These are phyloP conservation scores for Cyclotella baltica DNA, from an alignment of 108 stramenopile genomes.

Conservation along the genomic window DNA sequence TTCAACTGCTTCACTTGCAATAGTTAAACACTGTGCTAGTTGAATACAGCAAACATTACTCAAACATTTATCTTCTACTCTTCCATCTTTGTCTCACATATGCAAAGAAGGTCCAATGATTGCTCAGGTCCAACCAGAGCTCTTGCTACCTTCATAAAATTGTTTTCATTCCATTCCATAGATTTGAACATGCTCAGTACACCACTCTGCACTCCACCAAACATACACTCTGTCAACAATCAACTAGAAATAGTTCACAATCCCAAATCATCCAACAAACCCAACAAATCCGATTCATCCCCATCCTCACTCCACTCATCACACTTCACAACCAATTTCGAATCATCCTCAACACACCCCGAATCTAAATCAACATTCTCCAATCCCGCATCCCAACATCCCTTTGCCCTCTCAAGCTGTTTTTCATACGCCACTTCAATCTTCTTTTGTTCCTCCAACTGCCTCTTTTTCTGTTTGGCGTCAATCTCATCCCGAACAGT, in stretches of 20 bases:
- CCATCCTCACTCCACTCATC: slow-evolving; percentile 25
- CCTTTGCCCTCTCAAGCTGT: background rate
- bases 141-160: background rate
- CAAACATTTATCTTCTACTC: slow-evolving; percentile 34
- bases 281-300: slow-evolving; percentile 25
- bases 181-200: background rate
- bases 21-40: no score
- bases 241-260: background rate
- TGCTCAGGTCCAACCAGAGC: slow-evolving; percentile 2
- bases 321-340: slow-evolving; percentile 10
- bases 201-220: no score
- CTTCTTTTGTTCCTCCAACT: slow-evolving; percentile 5
- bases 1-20: no score
- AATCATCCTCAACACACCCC: background rate
- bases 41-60: no score
- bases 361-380: slow-evolving; percentile 10
- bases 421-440: slow-evolving; percentile 33
- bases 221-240: no score
- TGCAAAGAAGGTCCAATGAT: background rate
- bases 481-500: slow-evolving; percentile 23
- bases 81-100: slow-evolving; percentile 42
- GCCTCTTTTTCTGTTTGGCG: background rate
- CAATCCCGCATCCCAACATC: slow-evolving; percentile 19
- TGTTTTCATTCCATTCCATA: background rate
- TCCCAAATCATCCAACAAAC: slow-evolving; percentile 33